Conservation (phyloP, 2,329 filamentous ascomycete genomes). For the Ophiocordyceps unilateralis region DNA sequence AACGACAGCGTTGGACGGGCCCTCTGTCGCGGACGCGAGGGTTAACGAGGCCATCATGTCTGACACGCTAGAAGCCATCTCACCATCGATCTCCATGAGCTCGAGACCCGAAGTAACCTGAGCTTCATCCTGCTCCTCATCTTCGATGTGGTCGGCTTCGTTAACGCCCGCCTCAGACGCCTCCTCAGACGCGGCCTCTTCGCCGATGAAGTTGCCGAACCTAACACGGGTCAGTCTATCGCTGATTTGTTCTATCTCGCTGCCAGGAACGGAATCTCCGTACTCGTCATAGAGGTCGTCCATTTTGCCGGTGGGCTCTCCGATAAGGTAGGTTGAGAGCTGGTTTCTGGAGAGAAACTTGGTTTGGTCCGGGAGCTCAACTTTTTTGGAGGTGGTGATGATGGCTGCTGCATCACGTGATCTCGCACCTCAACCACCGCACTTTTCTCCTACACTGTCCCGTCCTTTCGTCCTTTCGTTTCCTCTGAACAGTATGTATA, state of each 20-base stretch:
- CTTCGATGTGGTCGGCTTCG: slow-evolving; percentile 64
- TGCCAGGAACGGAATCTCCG: slow-evolving; percentile 5
- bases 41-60: background rate
- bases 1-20: slow-evolving; percentile 89
- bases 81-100: slow-evolving; percentile 83
- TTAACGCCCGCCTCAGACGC: slow-evolving; percentile 65
- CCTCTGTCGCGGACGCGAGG: slow-evolving; percentile 28
- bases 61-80: slow-evolving; percentile 7
- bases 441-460: too few relatives aligned
- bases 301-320: slow-evolving; percentile 34
- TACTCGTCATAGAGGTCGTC: slow-evolving; percentile 97
- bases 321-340: background rate
- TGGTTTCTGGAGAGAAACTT: background rate
- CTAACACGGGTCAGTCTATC: slow-evolving; percentile 22
- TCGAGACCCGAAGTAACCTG: slow-evolving; percentile 56
- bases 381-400: background rate
- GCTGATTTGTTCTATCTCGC: background rate
- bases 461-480: too few relatives aligned
- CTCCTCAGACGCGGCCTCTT: slow-evolving; percentile 69
- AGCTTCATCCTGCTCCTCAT: slow-evolving; percentile 54
- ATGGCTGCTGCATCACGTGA: background rate
- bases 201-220: slow-evolving; percentile 97
- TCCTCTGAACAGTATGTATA: too few relatives aligned
- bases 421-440: background rate
- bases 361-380: too few relatives aligned